Percentiles rank a stretch among this genome's conserved stretches.
Evolutionary conservation across 2,329 filamentous ascomycete genomes (phyloP).

Genomic region (Ceratocystis harringtonii): DNA sequence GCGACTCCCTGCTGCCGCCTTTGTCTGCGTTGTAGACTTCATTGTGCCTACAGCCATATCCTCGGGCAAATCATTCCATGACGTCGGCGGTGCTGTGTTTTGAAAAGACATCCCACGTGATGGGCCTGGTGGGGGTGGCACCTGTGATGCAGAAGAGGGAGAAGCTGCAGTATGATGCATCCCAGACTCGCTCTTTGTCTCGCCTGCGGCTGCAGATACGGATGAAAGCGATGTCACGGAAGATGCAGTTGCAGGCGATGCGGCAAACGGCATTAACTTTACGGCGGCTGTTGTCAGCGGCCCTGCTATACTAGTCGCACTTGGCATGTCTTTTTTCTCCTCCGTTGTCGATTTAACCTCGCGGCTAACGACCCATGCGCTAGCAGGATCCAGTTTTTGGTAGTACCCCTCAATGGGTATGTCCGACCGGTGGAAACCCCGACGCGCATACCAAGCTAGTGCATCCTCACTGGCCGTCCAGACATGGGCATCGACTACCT

Average conservation of each 20-base stretch:
- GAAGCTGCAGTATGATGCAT: too few species aligned
- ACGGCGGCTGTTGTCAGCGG: neutral
- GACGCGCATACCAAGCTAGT: slow-evolving; percentile 44
- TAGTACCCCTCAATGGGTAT: slow-evolving; percentile 44
- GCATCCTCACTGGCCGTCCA: slow-evolving; percentile 53
- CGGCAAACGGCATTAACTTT: neutral
- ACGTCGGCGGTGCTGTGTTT: slow-evolving; percentile 41
- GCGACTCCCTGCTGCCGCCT: slow-evolving; percentile 25
- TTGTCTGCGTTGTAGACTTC: slow-evolving; percentile 32
- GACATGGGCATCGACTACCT: slow-evolving; percentile 46
- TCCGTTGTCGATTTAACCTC: slow-evolving; percentile 25
- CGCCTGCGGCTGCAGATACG: slow-evolving; percentile 6
- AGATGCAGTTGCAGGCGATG: slow-evolving; percentile 22
- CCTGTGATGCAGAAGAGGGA: neutral
- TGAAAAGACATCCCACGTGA: slow-evolving; percentile 37
- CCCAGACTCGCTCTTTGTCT: neutral
- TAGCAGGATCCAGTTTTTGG: slow-evolving; percentile 43
- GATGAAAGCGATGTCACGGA: slow-evolving; percentile 23
- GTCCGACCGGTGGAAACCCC: slow-evolving; percentile 39
- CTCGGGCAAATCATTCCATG: slow-evolving; percentile 51
- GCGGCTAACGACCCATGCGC: slow-evolving; percentile 44
- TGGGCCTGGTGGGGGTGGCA: slow-evolving; percentile 12
- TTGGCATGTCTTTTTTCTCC: neutral
- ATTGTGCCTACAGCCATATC: slow-evolving; percentile 36
- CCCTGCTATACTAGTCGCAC: slow-evolving; percentile 14